Evolutionary conservation across 208 protist species (phyloP), one percentile per base, ranked within the genome.

Genomic region (Trypanosoma vivax): DNA sequence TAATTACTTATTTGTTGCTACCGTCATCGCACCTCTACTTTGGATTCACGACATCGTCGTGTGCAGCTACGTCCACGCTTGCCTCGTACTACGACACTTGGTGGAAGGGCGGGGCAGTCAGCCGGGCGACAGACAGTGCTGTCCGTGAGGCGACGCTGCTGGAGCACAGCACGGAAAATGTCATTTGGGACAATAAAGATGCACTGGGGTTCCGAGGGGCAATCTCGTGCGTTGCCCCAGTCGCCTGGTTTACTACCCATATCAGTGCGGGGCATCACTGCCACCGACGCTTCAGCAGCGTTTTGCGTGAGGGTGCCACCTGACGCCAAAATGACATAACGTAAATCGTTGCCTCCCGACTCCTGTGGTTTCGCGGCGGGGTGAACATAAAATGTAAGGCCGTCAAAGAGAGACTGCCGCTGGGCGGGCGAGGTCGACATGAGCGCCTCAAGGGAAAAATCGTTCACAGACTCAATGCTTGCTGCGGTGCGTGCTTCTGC

Each of bases 81-180:
- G 27, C 16, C 25, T 18, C 19, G 14, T 10, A n/a, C 10, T 7
- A 6, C 3, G 13, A 24, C 7, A 21, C 13, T 46, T 27, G 42
- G 42, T 16, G 56, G 46, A 21, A 62, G 25, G 5, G 42, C 41
- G 5, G 18, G 29, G 9, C 16, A 14, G 16, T 34, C 40, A 5
- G 13, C 16, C 24, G 58, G 58, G n/a, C 39, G 23, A 7, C 33
- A 10, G 9, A 84, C 64, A 11, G 73, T 71, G 18, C 69, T 76
- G 28, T 18, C 31, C 13, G 33, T 56, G 28, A 59, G 56, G 2
- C 41, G 59, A 1, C 40, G 55, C 56, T 89, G 81, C 55, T 78
- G 81, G 18, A 89, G 60, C 1, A 89, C 72, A 23, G 63, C 70
- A 46, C 71, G 66, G 54, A 89, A 89, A 14, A 89, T n/a, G 56